Evolutionary conservation across 345 rosid genomes (phyloP), one percentile per base, ranked within the genome.

Genomic region (Corymbia maculata): DNA sequence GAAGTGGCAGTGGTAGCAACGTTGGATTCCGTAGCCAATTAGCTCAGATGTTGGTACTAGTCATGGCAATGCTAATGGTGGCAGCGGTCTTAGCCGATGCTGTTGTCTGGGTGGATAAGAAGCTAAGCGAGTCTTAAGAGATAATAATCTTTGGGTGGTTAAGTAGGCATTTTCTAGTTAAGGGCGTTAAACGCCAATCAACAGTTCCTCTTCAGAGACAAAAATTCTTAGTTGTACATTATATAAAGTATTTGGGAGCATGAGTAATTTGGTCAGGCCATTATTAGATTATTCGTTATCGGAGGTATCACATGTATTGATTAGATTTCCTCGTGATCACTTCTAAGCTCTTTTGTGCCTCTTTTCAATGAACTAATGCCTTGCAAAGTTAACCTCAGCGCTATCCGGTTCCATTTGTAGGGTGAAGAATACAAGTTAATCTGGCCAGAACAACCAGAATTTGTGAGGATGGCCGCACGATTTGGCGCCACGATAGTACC

Each of bases 401-500:
- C 61, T 5, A 28, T 70, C 79, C 9, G 3, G 59, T 32, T 11
- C 42, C 32, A 47, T 30, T 21, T 68, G 51, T 75, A 87, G 99
- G 97, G 98, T 42, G 99, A 96, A 93, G 94, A 93, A 86, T 94
- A 96, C 88, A 95, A 94, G 92, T 88, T 95, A 85, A 86, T 95
- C 88, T 96, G 98, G 99, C 99, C 98, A 21, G 94, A 96, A 61
- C 94, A 91, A 36, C 89, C 93, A 24, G 99, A 95, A 90, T 95
- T 96, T 90, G 95, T 95, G 52, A 96, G 97, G 89, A 95, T 93
- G 91, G 99, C 99, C 57, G 95, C 99, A 36, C 93, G 91, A 89
- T 95, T 96, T 88, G 97, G 96, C 80, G 97, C 98, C 88, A 96
- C 93, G 84, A 96, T 95, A 50, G 91, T 96, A 42, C 99, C 98